Conservation (phyloP, 1,139 yeast genomes). For the Saccharomyces hybrid region DNA sequence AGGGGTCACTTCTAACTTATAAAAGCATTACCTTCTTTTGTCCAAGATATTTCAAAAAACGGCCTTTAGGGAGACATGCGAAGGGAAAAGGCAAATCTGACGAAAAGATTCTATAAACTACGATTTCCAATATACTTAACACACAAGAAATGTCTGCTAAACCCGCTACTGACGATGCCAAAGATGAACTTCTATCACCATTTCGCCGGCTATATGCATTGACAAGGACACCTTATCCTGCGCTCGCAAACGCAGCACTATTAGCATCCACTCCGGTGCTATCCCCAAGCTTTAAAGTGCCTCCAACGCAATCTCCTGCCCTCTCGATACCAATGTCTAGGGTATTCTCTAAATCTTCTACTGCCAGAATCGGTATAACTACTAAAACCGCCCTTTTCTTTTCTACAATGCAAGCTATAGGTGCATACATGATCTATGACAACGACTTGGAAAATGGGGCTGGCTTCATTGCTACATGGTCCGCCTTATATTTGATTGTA, state of each 20-base stretch:
- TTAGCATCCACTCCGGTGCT: constrained; percentile 41
- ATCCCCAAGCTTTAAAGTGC: constrained; percentile 25
- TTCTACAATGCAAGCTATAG: constrained; percentile 66
- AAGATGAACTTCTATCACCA: constrained; percentile 11
- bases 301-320: constrained; percentile 8
- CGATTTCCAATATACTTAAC: background rate
- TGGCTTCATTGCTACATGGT: constrained; percentile 87
- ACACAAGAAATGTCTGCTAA: background rate
- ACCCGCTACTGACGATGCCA: background rate
- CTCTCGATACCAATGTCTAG: background rate
- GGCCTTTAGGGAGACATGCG: background rate
- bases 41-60: background rate
- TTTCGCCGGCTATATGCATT: constrained; percentile 28
- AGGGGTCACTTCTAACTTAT: background rate
- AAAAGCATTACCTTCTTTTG: background rate
- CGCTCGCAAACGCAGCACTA: constrained; percentile 40
- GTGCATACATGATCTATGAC: constrained; percentile 75
- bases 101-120: background rate
- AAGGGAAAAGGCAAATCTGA: background rate
- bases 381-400: constrained; percentile 44
- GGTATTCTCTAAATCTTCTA: background rate
- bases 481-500: constrained; percentile 63
- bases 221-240: constrained; percentile 47
- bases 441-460: constrained; percentile 79
- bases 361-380: constrained; percentile 37